Evolutionary conservation across 208 protist species (phyloP), one percentile per base, ranked within the genome.

Genomic region (Wallacemonas rigidus): DNA sequence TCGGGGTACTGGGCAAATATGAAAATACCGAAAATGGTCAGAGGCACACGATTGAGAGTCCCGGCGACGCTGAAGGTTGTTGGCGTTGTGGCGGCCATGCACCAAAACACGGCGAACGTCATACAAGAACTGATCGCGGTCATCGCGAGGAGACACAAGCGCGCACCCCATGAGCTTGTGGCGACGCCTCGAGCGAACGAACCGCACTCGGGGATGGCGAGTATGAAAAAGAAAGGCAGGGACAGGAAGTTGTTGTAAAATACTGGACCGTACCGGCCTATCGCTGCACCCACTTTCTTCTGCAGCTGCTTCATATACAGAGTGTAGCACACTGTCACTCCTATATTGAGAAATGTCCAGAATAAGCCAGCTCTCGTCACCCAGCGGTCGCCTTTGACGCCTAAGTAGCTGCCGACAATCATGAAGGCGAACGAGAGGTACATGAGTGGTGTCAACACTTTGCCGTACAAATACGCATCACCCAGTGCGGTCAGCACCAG

Each of bases 241-340:
- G 88, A 95, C 14, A 97, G 75, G 15, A 94, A 69, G 75, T 97
- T 97, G 72, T 94, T 95, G 82, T 94, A 95, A 67, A 95, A 94
- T 7, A 95, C 89, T 12, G 89, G 88, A 15, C 88, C 90, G 79
- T 92, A 95, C 17, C 79, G 77, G 35, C 90, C 90, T 61, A 95
- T 90, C 38, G 74, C 56, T 41, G 74, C 71, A 55, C 88, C 84
- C 11, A 95, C 72, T 9, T 72, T 69, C 9, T 70, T 76, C 11
- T 91, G 74, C 6, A 95, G 74, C 1, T 57, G 58, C 69, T 95
- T 95, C 84, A 97, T 94, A 76, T 93, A 94, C n/a, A 97, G 75
- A 53, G 87, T 92, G 79, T 97, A 97, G 43, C 67, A 69, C 15
- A 89, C 88, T 1, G 93, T 97, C 12, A 76, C 12, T 17, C 77